phyloP scores from a whole-genome alignment of 805 yeast species.

The Candida corydali region DNA sequence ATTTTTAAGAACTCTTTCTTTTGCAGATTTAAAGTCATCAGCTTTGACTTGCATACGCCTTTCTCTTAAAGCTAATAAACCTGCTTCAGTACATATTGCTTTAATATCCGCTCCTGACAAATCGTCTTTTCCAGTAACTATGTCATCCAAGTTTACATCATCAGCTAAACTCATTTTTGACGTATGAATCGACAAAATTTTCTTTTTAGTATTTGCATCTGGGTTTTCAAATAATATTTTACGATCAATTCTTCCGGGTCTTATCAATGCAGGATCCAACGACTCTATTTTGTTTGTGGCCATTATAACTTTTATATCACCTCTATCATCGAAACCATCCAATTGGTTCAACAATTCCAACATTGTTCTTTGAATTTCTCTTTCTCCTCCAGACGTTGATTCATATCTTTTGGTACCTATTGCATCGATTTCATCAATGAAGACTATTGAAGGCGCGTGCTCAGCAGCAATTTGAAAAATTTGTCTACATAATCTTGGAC shows the following conservation, averaged over 20 bases:
- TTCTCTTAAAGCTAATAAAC: constrained; percentile 90
- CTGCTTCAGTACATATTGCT: constrained; percentile 97
- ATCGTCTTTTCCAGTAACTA: constrained; percentile 88
- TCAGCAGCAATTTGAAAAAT: constrained; percentile 96
- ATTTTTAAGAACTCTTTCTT: constrained; percentile 92
- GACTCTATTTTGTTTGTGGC: constrained; percentile 95
- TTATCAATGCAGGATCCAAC: constrained; percentile 89
- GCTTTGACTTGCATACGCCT: constrained; percentile 97
- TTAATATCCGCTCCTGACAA: constrained; percentile 96
- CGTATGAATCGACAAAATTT: constrained; percentile 88
- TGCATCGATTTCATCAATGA: constrained; percentile 98
- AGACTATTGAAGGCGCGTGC: constrained; percentile 96
- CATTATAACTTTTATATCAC: constrained; percentile 96
- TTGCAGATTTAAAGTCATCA: constrained; percentile 87
- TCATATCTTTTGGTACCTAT: constrained; percentile 98
- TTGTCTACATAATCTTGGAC: constrained; percentile 91
- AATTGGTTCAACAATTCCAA: constrained; percentile 90
- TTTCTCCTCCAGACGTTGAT: constrained; percentile 94
- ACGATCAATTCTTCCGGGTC: constrained; percentile 97
- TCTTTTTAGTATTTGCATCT: constrained; percentile 86
- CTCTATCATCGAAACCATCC: constrained; percentile 96
- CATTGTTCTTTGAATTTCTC: constrained; percentile 98
- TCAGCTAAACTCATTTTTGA: constrained; percentile 86
- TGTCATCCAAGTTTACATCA: constrained; percentile 85
- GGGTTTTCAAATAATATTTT: constrained; percentile 96